Base-by-base conservation (phyloP, 2,329 filamentous ascomycete genomes). In the Acrodontium crateriforme region DNA sequence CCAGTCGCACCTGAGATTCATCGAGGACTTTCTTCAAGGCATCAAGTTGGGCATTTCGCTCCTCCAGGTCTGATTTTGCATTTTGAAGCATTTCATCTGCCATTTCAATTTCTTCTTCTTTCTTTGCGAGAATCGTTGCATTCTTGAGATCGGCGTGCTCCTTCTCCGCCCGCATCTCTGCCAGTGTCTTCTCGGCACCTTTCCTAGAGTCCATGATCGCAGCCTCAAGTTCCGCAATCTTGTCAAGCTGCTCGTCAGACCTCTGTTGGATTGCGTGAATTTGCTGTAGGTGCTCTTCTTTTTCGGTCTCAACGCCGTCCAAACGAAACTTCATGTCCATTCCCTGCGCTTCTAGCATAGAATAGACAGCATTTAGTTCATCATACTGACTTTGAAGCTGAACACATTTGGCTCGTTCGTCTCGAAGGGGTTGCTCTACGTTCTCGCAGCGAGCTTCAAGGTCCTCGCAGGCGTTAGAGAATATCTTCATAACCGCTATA, bases 361-460 rank as follows among this genome's bases (percentile, higher is more conserved):
- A 42, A 10, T 54, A 56, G 3, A 45, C 53, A 30, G 28, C 33
- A 25, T 34, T 49, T 36, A 55, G 53, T 3, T 45, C 47, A 17
- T 55, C 44, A 7, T 56, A 46, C 21, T 61, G 48, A 0, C 48
- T 33, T 12, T 47, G 47, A 2, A 62, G 32, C 7, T 40, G 37
- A 6, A 48, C 34, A 3, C 58, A 45, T 31, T 45, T 56, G 10
- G 49, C 44, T 30, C 53, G 49, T 37, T 65, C 64, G 10, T 51
- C 48, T 4, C 57, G 56, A 9, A 74, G 50, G 5, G 70, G 70
- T 26, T 56, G 56, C 46, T 74, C 70, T 2, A 66, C 55, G 17
- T 58, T 59, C 18, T 63, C 56, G 40, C 70, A 74, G 6, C 70
- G 60, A 7, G 49, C 50, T 39, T 74, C 70, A 1, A 74, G 52